Percentiles rank a stretch among this genome's conserved stretches.
phyloP scores from a whole-genome alignment of 1,139 yeast genomes.

The Scheffersomyces titani region DNA sequence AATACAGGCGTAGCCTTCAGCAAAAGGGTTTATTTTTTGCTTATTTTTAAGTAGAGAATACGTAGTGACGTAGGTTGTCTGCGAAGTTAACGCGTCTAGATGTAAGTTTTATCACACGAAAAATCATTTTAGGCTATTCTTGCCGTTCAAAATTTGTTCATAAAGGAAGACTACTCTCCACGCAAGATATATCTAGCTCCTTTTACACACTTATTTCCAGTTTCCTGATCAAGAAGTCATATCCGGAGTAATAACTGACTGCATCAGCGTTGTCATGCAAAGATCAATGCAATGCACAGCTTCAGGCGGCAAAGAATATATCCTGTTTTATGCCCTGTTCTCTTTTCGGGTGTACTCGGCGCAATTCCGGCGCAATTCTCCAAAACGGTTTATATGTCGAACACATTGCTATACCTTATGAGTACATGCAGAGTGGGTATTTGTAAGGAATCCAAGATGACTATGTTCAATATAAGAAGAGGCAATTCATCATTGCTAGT shows the following conservation, averaged over 20 bases:
- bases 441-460: neutral
- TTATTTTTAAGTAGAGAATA: no score
- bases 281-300: neutral
- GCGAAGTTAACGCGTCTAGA: neutral
- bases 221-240: neutral
- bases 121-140: neutral
- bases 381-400: neutral
- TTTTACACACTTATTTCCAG: neutral
- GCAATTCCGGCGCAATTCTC: neutral
- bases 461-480: neutral
- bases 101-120: neutral
- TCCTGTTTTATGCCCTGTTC: neutral
- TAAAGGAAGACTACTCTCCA: neutral
- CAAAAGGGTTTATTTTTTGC: neutral
- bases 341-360: neutral
- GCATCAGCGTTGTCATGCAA: slow-evolving; percentile 1
- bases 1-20: neutral
- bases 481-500: neutral
- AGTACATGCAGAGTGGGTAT: no score
- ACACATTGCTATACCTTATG: neutral
- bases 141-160: neutral
- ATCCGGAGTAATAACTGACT: neutral
- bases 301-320: neutral
- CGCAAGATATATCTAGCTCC: neutral
- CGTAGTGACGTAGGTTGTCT: neutral